Evolutionary conservation across 257 asterid genomes (phyloP), one percentile per base, ranked within the genome.

Genomic region (Linaria vulgaris): DNA sequence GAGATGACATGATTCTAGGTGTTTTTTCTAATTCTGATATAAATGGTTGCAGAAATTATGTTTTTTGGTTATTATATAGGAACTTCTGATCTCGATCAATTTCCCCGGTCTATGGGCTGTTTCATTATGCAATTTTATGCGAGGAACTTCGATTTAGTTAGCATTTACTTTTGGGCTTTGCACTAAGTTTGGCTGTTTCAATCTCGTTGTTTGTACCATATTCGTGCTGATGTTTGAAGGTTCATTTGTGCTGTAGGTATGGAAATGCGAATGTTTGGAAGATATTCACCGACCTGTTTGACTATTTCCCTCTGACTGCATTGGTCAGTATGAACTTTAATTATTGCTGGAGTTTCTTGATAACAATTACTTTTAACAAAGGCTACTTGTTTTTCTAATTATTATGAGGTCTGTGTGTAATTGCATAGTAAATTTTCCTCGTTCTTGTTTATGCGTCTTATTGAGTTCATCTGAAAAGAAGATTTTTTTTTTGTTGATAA

Each of bases 231-330:
- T 49, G 31, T 23, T 61, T 63, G 59, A 12, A 58, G 21, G 8
- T 73, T 52, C 5, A 44, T 59, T 66, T 49, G 56, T 49, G 56
- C 58, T 63, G 59, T 76, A 91, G 96, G 81, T 91, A 91, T 73
- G 96, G 98, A 52, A 91, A 83, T 80, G 96, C 98, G 0, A 91
- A 77, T 76, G 96, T 88, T 59, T 86, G 98, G 95, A 91, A 88
- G 85, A 88, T 69, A 74, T 91, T 91, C 72, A 91, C 98, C 5
- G 96, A 91, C 76, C 81, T 88, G 19, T 91, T 88, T 64, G 96
- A 88, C 81, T 88, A 91, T 75, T 88, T 91, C 69, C 98, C 98
- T 16, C 86, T 91, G 49, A 91, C 96, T 17, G 96, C 96, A 41
- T 78, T 88, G 98, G 98, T 91, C 55, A 81, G 96, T 78, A 25